Evolutionary conservation across 192 early-diverging fungal species (phyloP).

Genomic region (Spizellomyces punctatus): DNA sequence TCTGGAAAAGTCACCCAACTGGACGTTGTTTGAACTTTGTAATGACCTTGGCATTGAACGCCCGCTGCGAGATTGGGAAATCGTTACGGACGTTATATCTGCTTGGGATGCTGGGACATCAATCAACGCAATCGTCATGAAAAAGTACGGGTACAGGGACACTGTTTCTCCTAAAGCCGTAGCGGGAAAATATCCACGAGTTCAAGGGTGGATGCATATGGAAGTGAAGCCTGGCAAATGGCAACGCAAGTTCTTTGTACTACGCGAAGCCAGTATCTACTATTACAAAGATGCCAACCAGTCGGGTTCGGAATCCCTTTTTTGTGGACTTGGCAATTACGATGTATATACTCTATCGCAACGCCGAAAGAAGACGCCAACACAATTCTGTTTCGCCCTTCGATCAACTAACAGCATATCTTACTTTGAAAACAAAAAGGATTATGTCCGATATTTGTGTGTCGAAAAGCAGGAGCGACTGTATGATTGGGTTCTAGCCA

Average conservation of each 20-base stretch:
- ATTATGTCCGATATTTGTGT: constrained; percentile 79
- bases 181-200: constrained; percentile 48
- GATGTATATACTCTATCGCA: constrained; percentile 84
- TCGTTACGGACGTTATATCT: constrained; percentile 76
- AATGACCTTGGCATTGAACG: constrained; percentile 87
- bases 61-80: constrained; percentile 88
- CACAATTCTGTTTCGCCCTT: constrained; percentile 80
- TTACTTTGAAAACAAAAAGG: constrained; percentile 82
- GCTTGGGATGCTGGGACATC: constrained; percentile 77
- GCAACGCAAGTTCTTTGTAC: constrained; percentile 73
- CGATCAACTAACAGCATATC: constrained; percentile 76
- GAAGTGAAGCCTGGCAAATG: constrained; percentile 84
- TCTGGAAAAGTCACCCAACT: constrained; percentile 54
- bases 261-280: constrained; percentile 67
- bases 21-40: constrained; percentile 91
- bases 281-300: constrained; percentile 66
- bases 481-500: constrained; percentile 73
- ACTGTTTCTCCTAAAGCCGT: constrained; percentile 61
- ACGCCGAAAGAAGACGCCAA: constrained; percentile 67
- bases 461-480: constrained; percentile 65
- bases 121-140: constrained; percentile 77
- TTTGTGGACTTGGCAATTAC: constrained; percentile 66
- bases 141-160: constrained; percentile 66
- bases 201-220: constrained; percentile 71
- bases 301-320: constrained; percentile 29